These are phyloP conservation scores for Plasmodium cynomolgi DNA, from an alignment of 169 alveolate species.

Conservation along the genomic window DNA sequence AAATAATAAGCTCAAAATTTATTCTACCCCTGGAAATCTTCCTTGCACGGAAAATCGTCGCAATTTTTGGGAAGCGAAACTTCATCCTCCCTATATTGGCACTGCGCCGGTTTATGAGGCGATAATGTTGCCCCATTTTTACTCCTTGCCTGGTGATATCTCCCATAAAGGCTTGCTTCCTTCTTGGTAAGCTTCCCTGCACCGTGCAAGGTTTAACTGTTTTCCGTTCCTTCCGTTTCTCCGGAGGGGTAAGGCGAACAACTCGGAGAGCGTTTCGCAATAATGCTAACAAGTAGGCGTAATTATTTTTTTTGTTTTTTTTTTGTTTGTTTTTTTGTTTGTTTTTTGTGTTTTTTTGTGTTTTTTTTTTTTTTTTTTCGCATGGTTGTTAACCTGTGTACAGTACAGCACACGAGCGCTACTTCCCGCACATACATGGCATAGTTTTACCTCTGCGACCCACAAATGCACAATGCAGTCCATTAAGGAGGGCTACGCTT, in stretches of 20 bases:
- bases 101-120: background rate
- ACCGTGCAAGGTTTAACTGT: background rate
- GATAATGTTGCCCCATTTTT: background rate
- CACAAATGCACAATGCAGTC: background rate
- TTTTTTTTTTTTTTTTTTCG: too few species aligned
- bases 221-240: background rate
- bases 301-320: too few species aligned
- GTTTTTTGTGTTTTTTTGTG: too few species aligned
- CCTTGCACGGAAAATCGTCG: background rate
- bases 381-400: background rate
- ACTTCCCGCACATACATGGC: background rate
- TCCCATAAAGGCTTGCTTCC: background rate
- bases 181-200: background rate
- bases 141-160: background rate
- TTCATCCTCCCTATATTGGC: background rate
- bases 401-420: background rate
- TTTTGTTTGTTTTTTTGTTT: too few species aligned
- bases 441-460: background rate
- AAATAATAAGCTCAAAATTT: too few species aligned
- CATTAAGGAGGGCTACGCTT: slow-evolving; percentile 2
- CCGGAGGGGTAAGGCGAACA: background rate
- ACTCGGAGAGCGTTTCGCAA: background rate
- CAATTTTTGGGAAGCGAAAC: background rate
- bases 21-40: background rate
- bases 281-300: background rate